Evolutionary conservation across 352 stramenopile species (phyloP).

Genomic region (Phytophthora constricta): DNA sequence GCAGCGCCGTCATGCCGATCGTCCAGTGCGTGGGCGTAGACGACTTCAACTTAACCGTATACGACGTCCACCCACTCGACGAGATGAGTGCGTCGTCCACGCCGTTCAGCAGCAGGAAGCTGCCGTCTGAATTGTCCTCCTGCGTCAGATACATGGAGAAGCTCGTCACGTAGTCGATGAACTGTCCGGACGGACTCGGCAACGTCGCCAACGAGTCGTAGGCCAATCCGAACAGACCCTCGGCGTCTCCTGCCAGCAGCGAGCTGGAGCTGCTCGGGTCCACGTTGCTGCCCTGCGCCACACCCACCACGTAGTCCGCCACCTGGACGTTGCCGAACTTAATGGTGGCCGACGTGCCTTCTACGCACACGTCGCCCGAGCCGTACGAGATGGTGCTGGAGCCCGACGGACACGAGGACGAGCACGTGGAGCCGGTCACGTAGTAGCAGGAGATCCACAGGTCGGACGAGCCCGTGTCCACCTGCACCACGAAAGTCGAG

Average conservation of each 20-base stretch:
- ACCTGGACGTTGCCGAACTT: conserved; percentile 55
- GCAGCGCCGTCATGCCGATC: conserved; percentile 68
- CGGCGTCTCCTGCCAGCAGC: conserved; percentile 49
- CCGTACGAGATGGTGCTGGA: conserved; percentile 65
- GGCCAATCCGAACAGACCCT: conserved; percentile 73
- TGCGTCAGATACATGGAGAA: conserved; percentile 75
- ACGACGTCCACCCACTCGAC: conserved; percentile 46
- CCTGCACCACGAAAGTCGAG: conserved; percentile 53
- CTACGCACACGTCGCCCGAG: conserved; percentile 71
- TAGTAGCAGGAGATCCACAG: conserved; percentile 79
- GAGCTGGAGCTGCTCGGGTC: conserved; percentile 42
- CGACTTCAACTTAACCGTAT: conserved; percentile 58
- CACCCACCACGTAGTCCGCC: conserved; percentile 57
- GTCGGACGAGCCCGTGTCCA: conserved; percentile 84
- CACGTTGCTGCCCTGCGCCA: conserved; percentile 61
- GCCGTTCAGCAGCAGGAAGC: conserved; percentile 73
- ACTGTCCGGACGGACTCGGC: conserved; percentile 49
- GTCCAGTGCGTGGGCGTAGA: conserved; percentile 63
- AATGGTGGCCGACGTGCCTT: conserved; percentile 43
- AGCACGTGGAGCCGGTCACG: conserved; percentile 47
- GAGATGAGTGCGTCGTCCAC: conserved; percentile 68
- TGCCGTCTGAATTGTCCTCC: conserved; percentile 50
- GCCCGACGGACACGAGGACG: conserved; percentile 46
- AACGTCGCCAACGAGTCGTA: conserved; percentile 62
- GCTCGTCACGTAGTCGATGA: conserved; percentile 65